phyloP scores from a whole-genome alignment of 2,329 filamentous ascomycete species.

The Xylariaceae sp. region DNA sequence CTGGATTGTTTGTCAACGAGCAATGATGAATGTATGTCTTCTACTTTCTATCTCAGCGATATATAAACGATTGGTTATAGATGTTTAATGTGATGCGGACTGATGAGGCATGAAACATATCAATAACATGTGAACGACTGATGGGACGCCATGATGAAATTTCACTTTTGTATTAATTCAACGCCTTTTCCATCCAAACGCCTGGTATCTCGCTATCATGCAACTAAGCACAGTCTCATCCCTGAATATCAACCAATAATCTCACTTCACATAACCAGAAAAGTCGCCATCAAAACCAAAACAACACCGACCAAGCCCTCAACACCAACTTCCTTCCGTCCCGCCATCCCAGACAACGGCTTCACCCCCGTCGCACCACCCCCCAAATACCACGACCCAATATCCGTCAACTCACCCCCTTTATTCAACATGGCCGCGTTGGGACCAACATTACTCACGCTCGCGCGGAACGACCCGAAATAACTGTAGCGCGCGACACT shows the following conservation, averaged over 20 bases:
- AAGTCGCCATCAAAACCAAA: neutral
- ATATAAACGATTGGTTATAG: too few species aligned
- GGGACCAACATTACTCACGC: constrained; percentile 66
- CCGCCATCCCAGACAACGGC: constrained; percentile 27
- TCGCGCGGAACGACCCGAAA: constrained; percentile 68
- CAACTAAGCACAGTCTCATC: neutral
- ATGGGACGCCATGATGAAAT: too few species aligned
- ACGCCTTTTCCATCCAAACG: neutral
- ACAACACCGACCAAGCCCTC: neutral
- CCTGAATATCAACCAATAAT: neutral
- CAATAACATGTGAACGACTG: too few species aligned
- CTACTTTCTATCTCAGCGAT: neutral
- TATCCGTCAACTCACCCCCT: constrained; percentile 64
- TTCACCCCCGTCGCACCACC: constrained; percentile 41
- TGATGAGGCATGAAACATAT: too few species aligned
- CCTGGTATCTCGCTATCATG: neutral
- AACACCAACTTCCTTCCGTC: neutral
- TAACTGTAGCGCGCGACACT: constrained; percentile 66
- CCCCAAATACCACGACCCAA: constrained; percentile 74
- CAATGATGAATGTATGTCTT: constrained; percentile 28
- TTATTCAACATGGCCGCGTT: constrained; percentile 67
- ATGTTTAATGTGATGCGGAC: too few species aligned
- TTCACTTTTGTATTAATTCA: too few species aligned
- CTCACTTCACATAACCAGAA: neutral
- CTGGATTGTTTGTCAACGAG: constrained; percentile 61